A percentile compares a stretch with the other conserved stretches of the same genome.
Conservation (phyloP, 495 filamentous ascomycete genomes). For the Daldinia decipiens region DNA sequence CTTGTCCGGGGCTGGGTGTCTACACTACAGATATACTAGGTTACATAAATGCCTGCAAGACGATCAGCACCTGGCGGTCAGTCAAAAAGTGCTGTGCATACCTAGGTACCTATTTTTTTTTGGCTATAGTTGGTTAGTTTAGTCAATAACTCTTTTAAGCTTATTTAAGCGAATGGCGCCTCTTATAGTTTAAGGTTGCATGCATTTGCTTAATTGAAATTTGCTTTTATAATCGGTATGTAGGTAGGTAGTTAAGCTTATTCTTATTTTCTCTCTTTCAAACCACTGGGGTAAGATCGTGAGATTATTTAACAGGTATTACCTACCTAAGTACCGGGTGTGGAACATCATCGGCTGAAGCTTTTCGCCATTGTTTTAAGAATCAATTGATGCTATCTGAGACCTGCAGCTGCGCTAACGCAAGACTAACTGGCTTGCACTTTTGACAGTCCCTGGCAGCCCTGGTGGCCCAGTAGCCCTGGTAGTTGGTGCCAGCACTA, state of each 20-base stretch:
- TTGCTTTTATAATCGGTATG: background rate
- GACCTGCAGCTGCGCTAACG: slow-evolving; percentile 3
- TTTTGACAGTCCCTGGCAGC: background rate
- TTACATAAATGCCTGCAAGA: background rate
- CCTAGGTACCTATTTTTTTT: background rate
- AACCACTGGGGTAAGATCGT: background rate
- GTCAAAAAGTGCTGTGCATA: background rate
- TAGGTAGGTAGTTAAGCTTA: background rate
- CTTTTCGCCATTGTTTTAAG: background rate
- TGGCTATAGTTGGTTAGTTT: too few species aligned
- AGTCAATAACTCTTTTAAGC: background rate
- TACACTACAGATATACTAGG: background rate
- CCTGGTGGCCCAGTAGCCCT: background rate
- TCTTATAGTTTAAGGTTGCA: background rate
- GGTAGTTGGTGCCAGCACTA: slow-evolving; percentile 10
- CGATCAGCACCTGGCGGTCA: slow-evolving; percentile 5
- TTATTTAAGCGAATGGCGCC: background rate
- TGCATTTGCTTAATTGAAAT: background rate
- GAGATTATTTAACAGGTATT: background rate
- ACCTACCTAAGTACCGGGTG: background rate
- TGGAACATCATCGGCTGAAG: background rate
- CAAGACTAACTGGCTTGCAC: slow-evolving; percentile 4
- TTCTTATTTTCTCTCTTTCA: background rate
- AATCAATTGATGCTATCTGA: background rate
- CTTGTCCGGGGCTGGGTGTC: background rate